Evolutionary conservation across 805 yeast genomes (phyloP).

Genomic region (Cyberlindnera veronae): DNA sequence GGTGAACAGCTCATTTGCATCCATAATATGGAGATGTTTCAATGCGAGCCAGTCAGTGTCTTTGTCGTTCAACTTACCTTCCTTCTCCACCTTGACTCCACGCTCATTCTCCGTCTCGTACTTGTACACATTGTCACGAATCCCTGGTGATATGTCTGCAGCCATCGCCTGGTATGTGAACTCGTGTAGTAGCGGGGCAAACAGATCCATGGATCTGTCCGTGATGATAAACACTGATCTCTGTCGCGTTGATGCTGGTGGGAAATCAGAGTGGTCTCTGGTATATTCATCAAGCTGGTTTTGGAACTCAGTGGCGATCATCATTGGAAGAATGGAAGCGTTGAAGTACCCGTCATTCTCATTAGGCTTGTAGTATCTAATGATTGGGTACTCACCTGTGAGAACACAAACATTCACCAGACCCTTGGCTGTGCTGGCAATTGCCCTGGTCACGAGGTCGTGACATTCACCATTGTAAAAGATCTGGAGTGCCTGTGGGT

Average conservation of each 20-base stretch:
- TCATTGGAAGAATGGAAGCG: constrained; percentile 58
- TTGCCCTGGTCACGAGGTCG: constrained; percentile 56
- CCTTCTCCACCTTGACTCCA: constrained; percentile 40
- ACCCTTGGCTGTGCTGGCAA: constrained; percentile 56
- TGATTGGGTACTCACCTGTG: constrained; percentile 85
- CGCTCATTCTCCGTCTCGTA: constrained; percentile 56
- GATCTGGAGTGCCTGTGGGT: constrained; percentile 59
- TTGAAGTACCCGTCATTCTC: constrained; percentile 44
- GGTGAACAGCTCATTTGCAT: constrained; percentile 60
- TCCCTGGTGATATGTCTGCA: constrained; percentile 57
- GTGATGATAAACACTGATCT: constrained; percentile 71
- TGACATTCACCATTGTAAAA: constrained; percentile 65
- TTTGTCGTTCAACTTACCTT: constrained; percentile 49
- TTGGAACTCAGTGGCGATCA: constrained; percentile 74
- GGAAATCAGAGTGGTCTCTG: constrained; percentile 61
- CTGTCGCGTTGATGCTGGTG: constrained; percentile 55
- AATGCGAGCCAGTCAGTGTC: constrained; percentile 73
- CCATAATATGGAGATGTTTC: constrained; percentile 72
- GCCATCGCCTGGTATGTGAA: constrained; percentile 91
- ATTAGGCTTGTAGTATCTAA: constrained; percentile 65
- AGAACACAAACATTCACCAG: constrained; percentile 70
- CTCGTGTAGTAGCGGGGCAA: constrained; percentile 84
- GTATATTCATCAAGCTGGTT: constrained; percentile 70
- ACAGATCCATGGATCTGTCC: constrained; percentile 81
- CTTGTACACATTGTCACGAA: constrained; percentile 42